A percentile compares a stretch with the other conserved stretches of the same genome.
These are phyloP conservation scores for Taphrina flavorubra DNA, from an alignment of 1,139 yeast genomes.

Conservation along the genomic window DNA sequence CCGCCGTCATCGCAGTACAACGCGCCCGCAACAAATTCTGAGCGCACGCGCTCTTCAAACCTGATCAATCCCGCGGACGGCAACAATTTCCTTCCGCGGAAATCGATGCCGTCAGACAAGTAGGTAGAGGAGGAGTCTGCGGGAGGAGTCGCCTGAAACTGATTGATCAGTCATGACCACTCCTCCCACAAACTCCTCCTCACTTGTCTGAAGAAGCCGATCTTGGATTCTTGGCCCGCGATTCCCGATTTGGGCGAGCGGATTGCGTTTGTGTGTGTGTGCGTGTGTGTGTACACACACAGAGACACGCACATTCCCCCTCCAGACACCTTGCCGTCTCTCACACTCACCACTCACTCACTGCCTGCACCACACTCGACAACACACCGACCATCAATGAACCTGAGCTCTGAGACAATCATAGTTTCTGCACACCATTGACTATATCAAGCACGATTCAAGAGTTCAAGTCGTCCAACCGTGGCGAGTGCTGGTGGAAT, in stretches of 20 bases:
- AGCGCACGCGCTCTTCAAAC: no score
- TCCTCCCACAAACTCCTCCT: conserved; percentile 5
- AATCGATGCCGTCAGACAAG: background rate
- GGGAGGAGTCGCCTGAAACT: background rate
- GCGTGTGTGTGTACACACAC: conserved; percentile 11
- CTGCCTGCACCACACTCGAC: background rate
- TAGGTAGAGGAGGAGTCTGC: no score
- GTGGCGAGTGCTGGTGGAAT: background rate
- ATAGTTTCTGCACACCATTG: no score
- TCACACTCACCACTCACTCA: background rate
- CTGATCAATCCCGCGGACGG: background rate
- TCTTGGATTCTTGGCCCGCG: no score
- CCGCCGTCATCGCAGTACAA: no score
- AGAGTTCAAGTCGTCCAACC: background rate
- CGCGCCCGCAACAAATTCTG: no score
- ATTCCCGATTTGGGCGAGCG: background rate
- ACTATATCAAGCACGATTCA: no score
- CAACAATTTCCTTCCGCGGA: background rate
- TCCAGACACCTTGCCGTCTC: background rate
- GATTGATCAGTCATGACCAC: background rate
- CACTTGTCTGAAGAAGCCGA: background rate
- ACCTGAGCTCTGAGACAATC: no score
- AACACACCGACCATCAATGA: background rate
- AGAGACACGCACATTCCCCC: conserved; percentile 13
- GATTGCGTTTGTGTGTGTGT: background rate